Base-by-base conservation (phyloP, 2,329 filamentous ascomycete species). In the Plectosphaerella sp. region DNA sequence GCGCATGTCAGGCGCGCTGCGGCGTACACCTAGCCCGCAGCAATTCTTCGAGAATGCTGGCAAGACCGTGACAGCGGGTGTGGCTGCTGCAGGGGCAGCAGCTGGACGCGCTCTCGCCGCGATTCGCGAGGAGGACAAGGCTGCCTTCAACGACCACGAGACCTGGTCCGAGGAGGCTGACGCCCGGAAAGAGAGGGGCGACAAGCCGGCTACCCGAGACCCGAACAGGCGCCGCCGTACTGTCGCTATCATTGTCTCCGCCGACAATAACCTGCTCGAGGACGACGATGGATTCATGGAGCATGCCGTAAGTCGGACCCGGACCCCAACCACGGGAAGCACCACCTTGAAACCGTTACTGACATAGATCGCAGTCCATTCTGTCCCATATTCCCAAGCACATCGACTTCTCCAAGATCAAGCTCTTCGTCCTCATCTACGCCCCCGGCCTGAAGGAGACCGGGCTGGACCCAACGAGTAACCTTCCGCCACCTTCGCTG, bases 101-200 rank as follows among this genome's bases (percentile, higher is more conserved):
- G 83, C 96, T 55, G 91, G 91, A 42, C 91, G 87, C 56, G 91
- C 91, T 24, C 75, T 97, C 59, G 87, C 87, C 50, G 86, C 89
- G 15, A 94, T 95, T 58, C 82, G 88, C 51, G 89, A 96, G 66
- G 91, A 95, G 64, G 89, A 92, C 64, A 86, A 84, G 64, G 81
- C 83, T 56, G 87, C 87, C 49, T 94, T 88, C 67, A 86, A 84
- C 57, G 93, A 97, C 67, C 90, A 94, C 70, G 88, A 90, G 66
- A 85, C 90, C 49, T 97, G 93, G 93, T 91, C 88, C 14, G 91
- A 97, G 68, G 92, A 97, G 72, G 89, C 87, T 20, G 87, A 89
- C 61, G 80, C 87, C 47, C 83, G 87, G 63, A 74, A 74, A 59
- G 73, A 78, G 51, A 74, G 73, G 50, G 59, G 64, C 53, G 52